Evolutionary conservation across 768 basidiomycete genomes (phyloP), one percentile per base, ranked within the genome.

Genomic region (Pholiota microspora): DNA sequence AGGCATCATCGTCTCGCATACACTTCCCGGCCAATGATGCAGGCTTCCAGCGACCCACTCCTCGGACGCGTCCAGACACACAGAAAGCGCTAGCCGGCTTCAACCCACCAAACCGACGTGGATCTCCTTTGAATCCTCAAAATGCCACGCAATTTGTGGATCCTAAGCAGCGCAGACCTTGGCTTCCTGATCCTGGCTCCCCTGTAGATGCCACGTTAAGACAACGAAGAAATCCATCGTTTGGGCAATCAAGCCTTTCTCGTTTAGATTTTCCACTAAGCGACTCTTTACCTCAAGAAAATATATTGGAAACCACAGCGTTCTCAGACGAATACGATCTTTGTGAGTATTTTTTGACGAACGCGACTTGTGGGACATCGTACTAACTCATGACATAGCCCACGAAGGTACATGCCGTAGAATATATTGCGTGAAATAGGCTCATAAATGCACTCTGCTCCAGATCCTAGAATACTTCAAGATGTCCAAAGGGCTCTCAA

Each of bases 321-420:
- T 86, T 89, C 68, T 86, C 87, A 0, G 83, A 91, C 57, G 89
- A 91, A 69, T 90, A 89, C 64, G 86, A 90, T 64, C 73, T 90
- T 56, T 81, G 89, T 91, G 66, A 72, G 86, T 77, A n/a, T n/a
- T n/a, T 4, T 36, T 28, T 52, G 15, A 4, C 23, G 6, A 10
- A 42, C 10, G 28, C 24, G 23, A 32, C 2, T 27, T 18, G 4
- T 1, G 23, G 18, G n/a, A 13, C 10, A 15, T 18, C n/a, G 18
- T 29, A 40, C 24, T 54, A 27, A 7, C n/a, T 6, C 34, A 31
- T 27, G 27, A 9, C 44, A 40, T 60, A 90, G 89, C 89, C 49
- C 86, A 86, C 44, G 88, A 91, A 82, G 89, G 89, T 78, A 77
- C 32, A 38, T 24, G 5, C 12, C 2, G 23, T 23, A 10, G 8